Evolutionary conservation across 805 yeast species (phyloP), one percentile per base, ranked within the genome.

Genomic region (Limtongia smithiae): DNA sequence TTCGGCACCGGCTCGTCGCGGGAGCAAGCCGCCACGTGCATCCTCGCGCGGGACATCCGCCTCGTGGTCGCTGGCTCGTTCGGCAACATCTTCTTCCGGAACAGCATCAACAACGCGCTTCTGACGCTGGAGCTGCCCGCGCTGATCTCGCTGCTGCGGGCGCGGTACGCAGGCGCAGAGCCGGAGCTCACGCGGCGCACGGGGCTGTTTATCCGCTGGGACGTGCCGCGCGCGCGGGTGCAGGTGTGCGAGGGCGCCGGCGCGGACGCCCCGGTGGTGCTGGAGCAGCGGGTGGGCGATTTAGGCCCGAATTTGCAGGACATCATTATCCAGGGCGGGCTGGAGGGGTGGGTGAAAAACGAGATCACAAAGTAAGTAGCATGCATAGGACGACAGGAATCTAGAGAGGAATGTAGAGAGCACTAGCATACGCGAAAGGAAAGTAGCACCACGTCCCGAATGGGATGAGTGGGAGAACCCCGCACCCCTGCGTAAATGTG

Each of bases 11-110:
- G 99, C 40, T 90, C 97, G 7, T 88, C 96, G 22, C 82, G 99
- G 71, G 99, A 93, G 68, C 99, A 93, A 72, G 99, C 99, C 3
- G 98, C 98, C 30, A 93, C 98, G n/a, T 90, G 95, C 20, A 84
- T 93, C 51, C 75, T 93, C 58, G 97, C 98, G 36, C 80, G 94
- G 63, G 97, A 89, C 58, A 88, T 93, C 77, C 80, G 81, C 60
- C 74, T 93, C 59, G 95, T 93, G 20, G 96, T 94, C 51, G 85
- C 96, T 12, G 99, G 99, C 30, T 91, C 97, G 1, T 93, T 93
- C 65, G 96, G 97, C 63, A 94, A 93, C 73, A 93, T 91, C 62
- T 93, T 93, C 71, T 83, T 90, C 48, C 80, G 99, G 73, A 93
- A 93, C 74, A 82, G 95, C 50, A 93, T 94, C 69, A 93, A 93